These are phyloP conservation scores for Hirschioporus abietinus DNA, from an alignment of 768 basidiomycete species.

Conservation along the genomic window DNA sequence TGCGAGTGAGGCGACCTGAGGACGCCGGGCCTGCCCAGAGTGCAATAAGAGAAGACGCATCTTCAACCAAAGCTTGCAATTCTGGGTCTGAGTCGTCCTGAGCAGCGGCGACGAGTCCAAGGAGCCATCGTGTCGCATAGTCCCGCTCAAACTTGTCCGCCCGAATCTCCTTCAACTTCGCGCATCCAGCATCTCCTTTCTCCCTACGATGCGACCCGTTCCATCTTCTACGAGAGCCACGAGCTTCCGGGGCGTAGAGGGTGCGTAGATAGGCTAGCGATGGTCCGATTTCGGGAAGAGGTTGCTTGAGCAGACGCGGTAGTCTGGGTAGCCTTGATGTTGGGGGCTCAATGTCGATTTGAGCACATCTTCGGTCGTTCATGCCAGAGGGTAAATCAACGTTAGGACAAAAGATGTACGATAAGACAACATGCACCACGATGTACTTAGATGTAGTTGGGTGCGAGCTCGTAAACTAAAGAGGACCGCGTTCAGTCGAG, in stretches of 20 bases:
- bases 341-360: slow-evolving; percentile 28
- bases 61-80: slow-evolving; percentile 32
- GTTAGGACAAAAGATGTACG: too few species aligned
- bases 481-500: too few species aligned
- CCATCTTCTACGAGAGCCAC: slow-evolving; percentile 45
- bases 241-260: slow-evolving; percentile 59
- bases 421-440: too few species aligned
- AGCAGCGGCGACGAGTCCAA: slow-evolving; percentile 43
- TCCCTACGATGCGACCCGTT: background rate
- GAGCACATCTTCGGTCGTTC: background rate
- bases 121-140: slow-evolving; percentile 72
- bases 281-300: slow-evolving; percentile 34
- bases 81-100: slow-evolving; percentile 23
- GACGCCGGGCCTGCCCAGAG: slow-evolving; percentile 58
- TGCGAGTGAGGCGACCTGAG: slow-evolving; percentile 52
- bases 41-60: slow-evolving; percentile 59
- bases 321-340: slow-evolving; percentile 36
- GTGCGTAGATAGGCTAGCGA: slow-evolving; percentile 44
- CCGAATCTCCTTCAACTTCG: slow-evolving; percentile 30
- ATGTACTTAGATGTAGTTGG: too few species aligned
- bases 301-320: slow-evolving; percentile 7
- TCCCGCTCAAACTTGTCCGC: slow-evolving; percentile 65
- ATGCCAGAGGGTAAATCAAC: background rate
- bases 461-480: too few species aligned
- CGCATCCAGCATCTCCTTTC: background rate